Conservation (phyloP, 1,139 yeast genomes). For the Geotrichum australiense region DNA sequence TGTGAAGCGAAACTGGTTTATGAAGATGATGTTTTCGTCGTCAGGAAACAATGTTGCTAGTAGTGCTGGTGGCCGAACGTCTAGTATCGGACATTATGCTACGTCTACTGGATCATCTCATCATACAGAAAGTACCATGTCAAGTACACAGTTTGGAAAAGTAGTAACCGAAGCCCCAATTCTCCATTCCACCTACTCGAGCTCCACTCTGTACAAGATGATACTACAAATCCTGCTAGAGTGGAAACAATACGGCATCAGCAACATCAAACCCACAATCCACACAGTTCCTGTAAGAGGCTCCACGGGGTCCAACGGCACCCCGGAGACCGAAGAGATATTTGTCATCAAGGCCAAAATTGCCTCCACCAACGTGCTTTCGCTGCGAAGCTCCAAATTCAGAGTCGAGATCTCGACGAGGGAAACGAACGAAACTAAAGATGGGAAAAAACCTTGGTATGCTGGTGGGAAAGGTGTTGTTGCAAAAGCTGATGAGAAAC, state of each 20-base stretch:
- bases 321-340: slow-evolving; percentile 23
- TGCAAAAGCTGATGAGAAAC: no score
- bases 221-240: slow-evolving; percentile 30
- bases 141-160: slow-evolving; percentile 10
- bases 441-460: slow-evolving; percentile 10
- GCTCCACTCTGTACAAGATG: slow-evolving; percentile 27
- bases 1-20: slow-evolving; percentile 35
- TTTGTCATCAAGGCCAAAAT: slow-evolving; percentile 31
- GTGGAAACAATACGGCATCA: slow-evolving; percentile 35
- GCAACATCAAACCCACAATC: slow-evolving; percentile 21
- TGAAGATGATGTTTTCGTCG: slow-evolving; percentile 30
- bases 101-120: no score
- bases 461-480: not conserved
- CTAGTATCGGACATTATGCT: no score
- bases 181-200: slow-evolving; percentile 24
- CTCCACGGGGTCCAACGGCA: not conserved
- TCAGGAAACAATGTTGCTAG: no score
- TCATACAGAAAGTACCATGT: no score
- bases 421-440: slow-evolving; percentile 2
- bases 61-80: no score
- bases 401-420: slow-evolving; percentile 23
- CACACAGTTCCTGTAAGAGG: no score
- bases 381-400: slow-evolving; percentile 31
- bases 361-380: slow-evolving; percentile 31
- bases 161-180: slow-evolving; percentile 18